Conservation (phyloP, 1,284 basidiomycete genomes). For the Ganoderma lingzhi region DNA sequence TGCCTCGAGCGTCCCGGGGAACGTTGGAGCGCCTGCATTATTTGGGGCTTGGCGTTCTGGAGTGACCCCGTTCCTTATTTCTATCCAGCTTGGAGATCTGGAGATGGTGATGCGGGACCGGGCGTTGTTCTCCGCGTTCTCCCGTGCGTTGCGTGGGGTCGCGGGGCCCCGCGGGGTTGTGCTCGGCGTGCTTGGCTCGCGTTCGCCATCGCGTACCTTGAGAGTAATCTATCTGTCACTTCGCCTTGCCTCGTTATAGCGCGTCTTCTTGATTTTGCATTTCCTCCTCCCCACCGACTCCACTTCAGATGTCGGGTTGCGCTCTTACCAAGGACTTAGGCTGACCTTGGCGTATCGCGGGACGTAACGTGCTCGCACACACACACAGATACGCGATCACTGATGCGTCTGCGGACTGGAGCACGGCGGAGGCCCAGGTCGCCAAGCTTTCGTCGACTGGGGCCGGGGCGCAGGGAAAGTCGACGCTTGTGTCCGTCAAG, state of each 20-base stretch:
- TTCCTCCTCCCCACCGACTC: background rate
- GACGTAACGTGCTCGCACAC: background rate
- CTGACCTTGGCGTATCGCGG: background rate
- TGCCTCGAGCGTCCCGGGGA: background rate
- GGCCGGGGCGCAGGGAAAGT: constrained; percentile 53
- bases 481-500: constrained; percentile 83
- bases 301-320: background rate
- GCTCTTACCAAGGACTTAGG: constrained; percentile 3
- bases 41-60: background rate
- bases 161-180: constrained; percentile 21
- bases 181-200: constrained; percentile 23
- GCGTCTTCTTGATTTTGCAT: background rate
- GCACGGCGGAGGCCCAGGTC: constrained; percentile 77
- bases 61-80: background rate
- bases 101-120: background rate
- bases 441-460: constrained; percentile 51
- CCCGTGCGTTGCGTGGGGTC: background rate
- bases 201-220: background rate
- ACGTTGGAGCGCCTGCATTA: background rate
- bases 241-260: background rate
- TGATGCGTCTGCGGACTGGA: constrained; percentile 76
- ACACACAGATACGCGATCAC: constrained; percentile 79
- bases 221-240: too few species aligned
- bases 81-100: background rate
- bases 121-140: background rate